Evolutionary conservation across 2,329 filamentous ascomycete genomes (phyloP).

Genomic region (Apiospora marii): DNA sequence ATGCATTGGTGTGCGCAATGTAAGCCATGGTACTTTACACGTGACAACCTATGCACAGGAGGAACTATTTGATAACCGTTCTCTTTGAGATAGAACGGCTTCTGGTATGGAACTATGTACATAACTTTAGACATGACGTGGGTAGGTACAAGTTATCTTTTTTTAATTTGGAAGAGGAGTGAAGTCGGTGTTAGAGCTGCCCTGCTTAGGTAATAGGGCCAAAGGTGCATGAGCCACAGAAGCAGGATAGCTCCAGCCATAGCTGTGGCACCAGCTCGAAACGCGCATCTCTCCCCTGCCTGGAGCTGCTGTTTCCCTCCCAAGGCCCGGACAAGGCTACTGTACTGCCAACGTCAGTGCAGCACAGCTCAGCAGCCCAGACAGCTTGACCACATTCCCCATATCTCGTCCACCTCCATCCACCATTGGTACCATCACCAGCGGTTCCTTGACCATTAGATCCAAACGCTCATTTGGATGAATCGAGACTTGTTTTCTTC

Average conservation of each 20-base stretch:
- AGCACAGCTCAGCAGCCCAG: not conserved
- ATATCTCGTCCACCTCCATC: conserved; percentile 14
- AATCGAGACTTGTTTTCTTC: not conserved
- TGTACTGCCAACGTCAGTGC: conserved; percentile 13
- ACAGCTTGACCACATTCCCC: conserved; percentile 18
- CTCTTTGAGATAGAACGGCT: too few species aligned
- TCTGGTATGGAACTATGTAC: too few species aligned
- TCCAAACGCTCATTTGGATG: conserved; percentile 4
- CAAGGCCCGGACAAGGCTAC: conserved; percentile 13
- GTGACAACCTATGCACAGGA: too few species aligned
- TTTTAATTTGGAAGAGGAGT: not conserved
- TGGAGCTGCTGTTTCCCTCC: conserved; percentile 1
- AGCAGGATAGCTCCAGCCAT: not conserved
- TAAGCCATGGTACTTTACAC: too few species aligned
- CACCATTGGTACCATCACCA: not conserved
- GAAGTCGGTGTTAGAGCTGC: not conserved
- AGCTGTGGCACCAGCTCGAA: conserved; percentile 11
- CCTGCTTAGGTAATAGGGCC: not conserved
- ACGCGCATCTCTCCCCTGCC: conserved; percentile 7
- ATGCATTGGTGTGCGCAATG: too few species aligned
- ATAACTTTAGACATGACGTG: not conserved
- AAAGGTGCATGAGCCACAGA: not conserved
- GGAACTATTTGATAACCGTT: too few species aligned
- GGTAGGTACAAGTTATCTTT: not conserved
- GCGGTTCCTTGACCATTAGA: not conserved